Conservation (phyloP, 345 rosid species). For the Arabidopsis thaliana region DNA sequence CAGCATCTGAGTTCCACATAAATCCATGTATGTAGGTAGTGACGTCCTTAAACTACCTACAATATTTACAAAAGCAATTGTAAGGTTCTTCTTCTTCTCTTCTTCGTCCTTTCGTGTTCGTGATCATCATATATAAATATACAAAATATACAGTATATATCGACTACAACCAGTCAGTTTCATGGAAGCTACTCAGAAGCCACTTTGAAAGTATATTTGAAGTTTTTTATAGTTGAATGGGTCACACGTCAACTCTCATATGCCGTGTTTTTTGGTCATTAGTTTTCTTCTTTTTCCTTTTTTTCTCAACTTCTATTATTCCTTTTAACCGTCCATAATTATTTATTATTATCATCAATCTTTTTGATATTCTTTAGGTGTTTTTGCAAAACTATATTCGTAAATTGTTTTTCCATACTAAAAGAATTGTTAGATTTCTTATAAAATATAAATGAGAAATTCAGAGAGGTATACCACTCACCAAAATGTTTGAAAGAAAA, state of each 20-base stretch:
- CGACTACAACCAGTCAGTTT: neutral
- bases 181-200: constrained; percentile 3
- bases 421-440: too few species aligned
- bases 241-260: neutral
- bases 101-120: neutral
- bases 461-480: too few species aligned
- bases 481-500: too few species aligned
- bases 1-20: constrained; percentile 24
- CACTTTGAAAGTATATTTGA: neutral
- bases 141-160: neutral
- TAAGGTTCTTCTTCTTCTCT: neutral
- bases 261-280: neutral
- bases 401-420: too few species aligned
- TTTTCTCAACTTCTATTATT: too few species aligned
- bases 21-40: constrained; percentile 25
- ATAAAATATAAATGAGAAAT: too few species aligned
- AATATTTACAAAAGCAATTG: constrained; percentile 14
- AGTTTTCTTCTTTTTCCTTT: neutral
- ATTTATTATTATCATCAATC: too few species aligned
- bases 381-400: too few species aligned
- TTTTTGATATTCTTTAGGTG: too few species aligned
- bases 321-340: too few species aligned
- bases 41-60: constrained; percentile 1
- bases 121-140: neutral
- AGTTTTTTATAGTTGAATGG: neutral